Evolutionary conservation across 2,329 filamentous ascomycete species (phyloP).

Genomic region (Aureobasidium leucospermi): DNA sequence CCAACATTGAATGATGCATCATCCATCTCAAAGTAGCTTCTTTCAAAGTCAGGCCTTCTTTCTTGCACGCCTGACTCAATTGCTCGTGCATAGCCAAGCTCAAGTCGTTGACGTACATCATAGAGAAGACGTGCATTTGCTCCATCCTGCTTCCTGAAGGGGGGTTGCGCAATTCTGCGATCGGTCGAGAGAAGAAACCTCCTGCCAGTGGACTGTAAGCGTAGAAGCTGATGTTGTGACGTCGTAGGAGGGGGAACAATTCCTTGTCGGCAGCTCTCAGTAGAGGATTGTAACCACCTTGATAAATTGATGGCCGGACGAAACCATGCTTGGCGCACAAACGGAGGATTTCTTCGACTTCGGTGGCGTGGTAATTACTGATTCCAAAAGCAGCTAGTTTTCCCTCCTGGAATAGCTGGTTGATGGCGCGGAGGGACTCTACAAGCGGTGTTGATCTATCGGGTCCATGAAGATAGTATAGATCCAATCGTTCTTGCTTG

Average conservation of each 20-base stretch:
- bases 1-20: constrained; percentile 34
- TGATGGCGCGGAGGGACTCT: constrained; percentile 36
- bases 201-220: constrained; percentile 31
- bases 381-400: constrained; percentile 42
- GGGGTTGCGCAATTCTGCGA: constrained; percentile 29
- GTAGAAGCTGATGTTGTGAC: constrained; percentile 38
- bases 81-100: constrained; percentile 37
- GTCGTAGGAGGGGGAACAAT: constrained; percentile 37
- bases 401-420: constrained; percentile 34
- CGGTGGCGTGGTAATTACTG: constrained; percentile 39
- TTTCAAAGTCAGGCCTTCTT: constrained; percentile 33
- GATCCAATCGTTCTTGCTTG: constrained; percentile 26
- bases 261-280: constrained; percentile 35
- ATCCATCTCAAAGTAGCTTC: constrained; percentile 42
- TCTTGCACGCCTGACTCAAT: constrained; percentile 27
- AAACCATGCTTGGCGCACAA: constrained; percentile 35
- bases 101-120: constrained; percentile 35
- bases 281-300: constrained; percentile 44
- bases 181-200: constrained; percentile 20
- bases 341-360: constrained; percentile 37
- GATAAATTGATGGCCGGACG: constrained; percentile 39
- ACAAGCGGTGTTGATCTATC: constrained; percentile 38
- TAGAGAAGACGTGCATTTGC: constrained; percentile 27
- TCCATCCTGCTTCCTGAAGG: constrained; percentile 22
- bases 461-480: constrained; percentile 40